These are phyloP conservation scores for Brettanomyces anomalus DNA, from an alignment of 805 yeast genomes.

Conservation along the genomic window DNA sequence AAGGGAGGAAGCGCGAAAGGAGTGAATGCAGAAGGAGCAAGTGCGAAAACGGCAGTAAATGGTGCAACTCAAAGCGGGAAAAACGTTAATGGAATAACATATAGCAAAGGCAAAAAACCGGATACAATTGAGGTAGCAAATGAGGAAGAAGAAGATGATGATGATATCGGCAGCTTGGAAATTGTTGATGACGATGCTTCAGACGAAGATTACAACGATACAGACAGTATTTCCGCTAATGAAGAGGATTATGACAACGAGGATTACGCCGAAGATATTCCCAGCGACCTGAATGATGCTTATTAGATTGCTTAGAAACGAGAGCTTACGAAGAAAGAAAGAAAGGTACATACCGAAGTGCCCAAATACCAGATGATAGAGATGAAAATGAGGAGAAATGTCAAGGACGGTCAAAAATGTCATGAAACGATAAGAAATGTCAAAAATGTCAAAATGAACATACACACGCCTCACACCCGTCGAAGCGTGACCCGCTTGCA, in stretches of 20 bases:
- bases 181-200: neutral
- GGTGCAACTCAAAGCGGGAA: too few relatives aligned
- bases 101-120: neutral
- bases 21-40: too few relatives aligned
- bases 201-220: neutral
- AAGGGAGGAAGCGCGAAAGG: too few relatives aligned
- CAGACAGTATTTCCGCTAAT: neutral
- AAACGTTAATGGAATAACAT: too few relatives aligned
- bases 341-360: neutral
- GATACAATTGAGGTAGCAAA: neutral
- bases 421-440: too few relatives aligned
- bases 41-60: too few relatives aligned
- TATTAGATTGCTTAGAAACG: neutral
- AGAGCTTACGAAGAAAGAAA: too few relatives aligned
- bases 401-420: too few relatives aligned
- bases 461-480: too few relatives aligned
- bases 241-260: constrained; percentile 1
- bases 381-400: too few relatives aligned
- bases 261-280: constrained; percentile 1
- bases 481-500: constrained; percentile 4
- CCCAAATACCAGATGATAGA: too few relatives aligned
- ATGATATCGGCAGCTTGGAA: constrained; percentile 1
- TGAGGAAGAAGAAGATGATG: neutral
- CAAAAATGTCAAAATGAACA: too few relatives aligned
- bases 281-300: neutral